Evolutionary conservation across 2,329 filamentous ascomycete species (phyloP), one percentile per base, ranked within the genome.

Genomic region (Neonectria faginata): DNA sequence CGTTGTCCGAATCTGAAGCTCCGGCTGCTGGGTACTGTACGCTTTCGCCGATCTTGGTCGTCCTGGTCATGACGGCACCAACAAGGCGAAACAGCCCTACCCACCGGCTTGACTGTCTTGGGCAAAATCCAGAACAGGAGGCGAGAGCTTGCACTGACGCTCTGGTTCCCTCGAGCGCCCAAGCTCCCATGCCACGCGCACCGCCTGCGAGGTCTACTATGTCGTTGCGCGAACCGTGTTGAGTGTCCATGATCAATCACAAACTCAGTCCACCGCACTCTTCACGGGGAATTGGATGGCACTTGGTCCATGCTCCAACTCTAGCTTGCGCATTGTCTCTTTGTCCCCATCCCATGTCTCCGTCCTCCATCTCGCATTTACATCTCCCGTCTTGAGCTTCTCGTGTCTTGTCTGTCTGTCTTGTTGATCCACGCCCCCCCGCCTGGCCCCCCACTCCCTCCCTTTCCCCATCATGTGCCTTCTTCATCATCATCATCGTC

Each of bases 141-240:
- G 45, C 66, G 64, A 66, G 65, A 44, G 53, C 60, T 66, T 62
- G 57, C 39, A 53, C 65, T 60, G 66, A 60, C 69, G 29, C 29
- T 29, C 65, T 70, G 64, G 66, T 67, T 62, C 47, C 59, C 42
- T n/a, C 57, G 25, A 59, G 57, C 42, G 50, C 52, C 56, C 57
- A 68, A 67, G 66, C 66, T 72, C 70, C n/a, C 10, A 67, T 72
- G 67, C 65, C 65, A 72, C 64, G 58, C 61, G 48, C 57, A 44
- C 53, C 25, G 8, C 39, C 27, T 51, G n/a, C 39, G n/a, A 18
- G 39, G n/a, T 62, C 56, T 31, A 56, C 57, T 31, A 56, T 60
- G 22, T 20, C 27, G 27, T 55, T 39, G 57, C 58, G 47, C 57
- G 60, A 63, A 25, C 31, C 53, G 31, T 47, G 47, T 53, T 25